These are phyloP conservation scores for Choiromyces venosus DNA, from an alignment of 495 filamentous ascomycete genomes.

Conservation along the genomic window DNA sequence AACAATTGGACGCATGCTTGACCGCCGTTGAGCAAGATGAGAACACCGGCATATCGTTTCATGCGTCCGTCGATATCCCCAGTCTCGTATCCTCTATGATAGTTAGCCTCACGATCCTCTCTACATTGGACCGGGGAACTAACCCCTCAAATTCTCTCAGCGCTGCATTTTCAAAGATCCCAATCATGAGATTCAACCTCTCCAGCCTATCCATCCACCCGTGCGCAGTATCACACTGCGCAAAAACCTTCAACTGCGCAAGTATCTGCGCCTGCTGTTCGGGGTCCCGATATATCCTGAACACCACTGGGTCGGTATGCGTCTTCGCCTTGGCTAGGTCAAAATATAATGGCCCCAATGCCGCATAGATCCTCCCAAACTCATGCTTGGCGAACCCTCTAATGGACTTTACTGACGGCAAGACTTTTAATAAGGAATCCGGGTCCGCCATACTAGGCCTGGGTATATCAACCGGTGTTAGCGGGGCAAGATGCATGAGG, in stretches of 20 bases:
- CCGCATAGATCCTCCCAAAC: constrained; percentile 84
- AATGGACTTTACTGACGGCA: constrained; percentile 68
- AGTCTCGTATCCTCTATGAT: constrained; percentile 63
- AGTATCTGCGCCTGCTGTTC: constrained; percentile 85
- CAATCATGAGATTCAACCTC: constrained; percentile 65
- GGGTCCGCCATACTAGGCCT: constrained; percentile 47
- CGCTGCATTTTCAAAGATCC: constrained; percentile 85
- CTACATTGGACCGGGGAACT: constrained; percentile 3
- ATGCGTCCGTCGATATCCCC: constrained; percentile 84
- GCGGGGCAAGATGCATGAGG: constrained; percentile 41
- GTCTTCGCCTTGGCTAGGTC: constrained; percentile 67
- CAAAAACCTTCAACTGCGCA: constrained; percentile 68
- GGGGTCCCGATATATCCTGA: constrained; percentile 78
- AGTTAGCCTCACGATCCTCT: constrained; percentile 19
- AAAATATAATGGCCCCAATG: constrained; percentile 79
- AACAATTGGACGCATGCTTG: constrained; percentile 72
- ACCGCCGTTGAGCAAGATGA: constrained; percentile 77
- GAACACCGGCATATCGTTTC: constrained; percentile 79
- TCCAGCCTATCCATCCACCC: constrained; percentile 66
- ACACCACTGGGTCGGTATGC: constrained; percentile 76
- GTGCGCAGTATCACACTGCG: constrained; percentile 68
- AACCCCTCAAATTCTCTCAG: constrained; percentile 78
- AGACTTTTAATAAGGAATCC: constrained; percentile 56
- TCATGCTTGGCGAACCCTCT: constrained; percentile 81
- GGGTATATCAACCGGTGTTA: constrained; percentile 3